phyloP scores from a whole-genome alignment of 2,329 filamentous ascomycete genomes.

The Claviceps citrina region DNA sequence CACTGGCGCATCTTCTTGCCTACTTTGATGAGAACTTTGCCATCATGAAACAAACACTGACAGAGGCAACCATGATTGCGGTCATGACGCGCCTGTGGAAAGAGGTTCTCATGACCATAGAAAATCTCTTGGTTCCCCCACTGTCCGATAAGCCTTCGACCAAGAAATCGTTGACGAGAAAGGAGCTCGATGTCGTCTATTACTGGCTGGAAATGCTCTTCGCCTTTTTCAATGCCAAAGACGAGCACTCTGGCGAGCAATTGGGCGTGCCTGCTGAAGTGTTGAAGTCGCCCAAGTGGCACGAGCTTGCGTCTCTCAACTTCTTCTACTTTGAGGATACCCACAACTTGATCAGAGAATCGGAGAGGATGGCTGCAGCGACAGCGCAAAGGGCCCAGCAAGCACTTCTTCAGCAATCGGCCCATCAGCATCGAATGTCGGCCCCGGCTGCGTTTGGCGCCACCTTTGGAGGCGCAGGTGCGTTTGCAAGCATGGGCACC shows the following conservation, averaged over 20 bases:
- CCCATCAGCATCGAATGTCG: conserved; percentile 49
- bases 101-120: conserved; percentile 83
- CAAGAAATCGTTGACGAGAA: conserved; percentile 67
- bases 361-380: conserved; percentile 84
- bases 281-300: conserved; percentile 93
- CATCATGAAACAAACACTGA: conserved; percentile 95
- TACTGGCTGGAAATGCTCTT: conserved; percentile 85
- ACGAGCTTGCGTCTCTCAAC: conserved; percentile 88
- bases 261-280: conserved; percentile 82
- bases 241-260: conserved; percentile 65
- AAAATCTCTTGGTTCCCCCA: conserved; percentile 78
- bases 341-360: conserved; percentile 83
- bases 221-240: conserved; percentile 85
- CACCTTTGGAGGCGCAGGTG: conserved; percentile 19
- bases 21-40: conserved; percentile 99
- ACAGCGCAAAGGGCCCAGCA: conserved; percentile 62
- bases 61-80: conserved; percentile 89
- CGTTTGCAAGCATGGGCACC: conserved; percentile 52
- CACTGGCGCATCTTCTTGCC: conserved; percentile 68
- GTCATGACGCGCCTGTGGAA: conserved; percentile 99
- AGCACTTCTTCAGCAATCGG: conserved; percentile 35
- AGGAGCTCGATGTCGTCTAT: conserved; percentile 89
- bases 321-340: conserved; percentile 97
- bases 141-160: conserved; percentile 85
- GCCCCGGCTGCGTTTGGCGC: conserved; percentile 39